Conservation (phyloP, 2,329 filamentous ascomycete species). For the Bimuria novae-zelandiae region DNA sequence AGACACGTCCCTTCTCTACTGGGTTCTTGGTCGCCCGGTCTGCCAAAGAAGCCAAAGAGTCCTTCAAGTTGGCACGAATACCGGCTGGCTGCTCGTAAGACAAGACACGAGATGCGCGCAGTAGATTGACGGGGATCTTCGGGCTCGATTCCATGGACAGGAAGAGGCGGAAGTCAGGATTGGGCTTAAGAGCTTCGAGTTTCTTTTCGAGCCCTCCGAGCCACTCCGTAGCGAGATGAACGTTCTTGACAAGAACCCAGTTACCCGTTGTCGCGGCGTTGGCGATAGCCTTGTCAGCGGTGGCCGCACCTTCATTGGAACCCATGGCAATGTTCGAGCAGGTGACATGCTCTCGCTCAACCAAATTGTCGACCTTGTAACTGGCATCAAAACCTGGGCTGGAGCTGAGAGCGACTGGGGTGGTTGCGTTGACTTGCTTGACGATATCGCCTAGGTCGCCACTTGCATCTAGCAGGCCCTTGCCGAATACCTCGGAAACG, state of each 20-base stretch:
- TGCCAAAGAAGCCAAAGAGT: conserved; percentile 84
- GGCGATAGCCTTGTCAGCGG: conserved; percentile 92
- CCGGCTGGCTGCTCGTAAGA: conserved; percentile 99
- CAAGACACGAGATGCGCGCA: conserved; percentile 88
- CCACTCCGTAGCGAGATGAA: conserved; percentile 95
- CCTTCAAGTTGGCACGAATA: conserved; percentile 97
- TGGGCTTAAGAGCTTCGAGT: conserved; percentile 91
- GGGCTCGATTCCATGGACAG: conserved; percentile 96
- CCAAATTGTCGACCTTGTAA: conserved; percentile 97
- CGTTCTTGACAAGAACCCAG: conserved; percentile 99
- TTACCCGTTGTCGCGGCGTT: conserved; percentile 88
- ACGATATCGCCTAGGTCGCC: conserved; percentile 87
- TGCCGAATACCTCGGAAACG: conserved; percentile 81
- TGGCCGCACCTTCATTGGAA: conserved; percentile 90
- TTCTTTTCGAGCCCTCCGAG: conserved; percentile 96
- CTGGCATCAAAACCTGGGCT: conserved; percentile 97
- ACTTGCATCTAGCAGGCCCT: conserved; percentile 78
- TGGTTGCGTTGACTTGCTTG: conserved; percentile 78
- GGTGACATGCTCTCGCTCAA: conserved; percentile 77
- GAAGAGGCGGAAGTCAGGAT: conserved; percentile 91
- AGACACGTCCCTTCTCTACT: conserved; percentile 87
- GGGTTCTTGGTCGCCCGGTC: conserved; percentile 77
- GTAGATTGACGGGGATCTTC: conserved; percentile 94
- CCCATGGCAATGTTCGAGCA: conserved; percentile 99
- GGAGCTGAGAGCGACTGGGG: conserved; percentile 89